phyloP scores from a whole-genome alignment of 345 rosid genomes.

The Hibiscus syriacus region DNA sequence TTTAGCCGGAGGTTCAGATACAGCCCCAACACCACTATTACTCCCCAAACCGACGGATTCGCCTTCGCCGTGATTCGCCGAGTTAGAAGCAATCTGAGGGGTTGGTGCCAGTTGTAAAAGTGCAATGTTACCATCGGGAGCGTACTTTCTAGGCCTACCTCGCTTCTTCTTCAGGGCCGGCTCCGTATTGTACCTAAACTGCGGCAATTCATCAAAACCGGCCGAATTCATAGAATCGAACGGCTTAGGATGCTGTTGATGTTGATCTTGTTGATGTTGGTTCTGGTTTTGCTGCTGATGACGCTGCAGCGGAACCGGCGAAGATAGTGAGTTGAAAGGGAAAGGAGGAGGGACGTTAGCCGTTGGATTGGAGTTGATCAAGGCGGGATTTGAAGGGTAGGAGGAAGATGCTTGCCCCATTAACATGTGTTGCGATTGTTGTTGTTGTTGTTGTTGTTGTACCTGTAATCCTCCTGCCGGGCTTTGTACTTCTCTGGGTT shows the following conservation, averaged over 20 bases:
- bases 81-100: slow-evolving; percentile 42
- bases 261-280: slow-evolving; percentile 15
- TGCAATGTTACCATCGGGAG: slow-evolving; percentile 80
- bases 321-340: slow-evolving; percentile 25
- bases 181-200: slow-evolving; percentile 41
- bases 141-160: slow-evolving; percentile 45
- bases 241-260: slow-evolving; percentile 21
- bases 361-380: slow-evolving; percentile 20
- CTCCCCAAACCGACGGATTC: slow-evolving; percentile 7
- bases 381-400: slow-evolving; percentile 21
- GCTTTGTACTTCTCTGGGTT: slow-evolving; percentile 38
- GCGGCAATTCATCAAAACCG: slow-evolving; percentile 57
- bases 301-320: slow-evolving; percentile 19
- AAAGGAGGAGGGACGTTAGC: slow-evolving; percentile 14
- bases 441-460: too few relatives aligned
- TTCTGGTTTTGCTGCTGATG: slow-evolving; percentile 14
- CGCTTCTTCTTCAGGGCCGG: slow-evolving; percentile 65
- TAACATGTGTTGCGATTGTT: slow-evolving; percentile 19
- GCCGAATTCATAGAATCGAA: slow-evolving; percentile 26
- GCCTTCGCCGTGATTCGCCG: slow-evolving; percentile 30
- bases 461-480: slow-evolving; percentile 19
- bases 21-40: slow-evolving; percentile 14
- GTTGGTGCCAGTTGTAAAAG: slow-evolving; percentile 56
- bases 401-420: slow-evolving; percentile 19
- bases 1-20: slow-evolving; percentile 55